Evolutionary conservation across 805 yeast genomes (phyloP).

Genomic region (Myxozyma geophila): DNA sequence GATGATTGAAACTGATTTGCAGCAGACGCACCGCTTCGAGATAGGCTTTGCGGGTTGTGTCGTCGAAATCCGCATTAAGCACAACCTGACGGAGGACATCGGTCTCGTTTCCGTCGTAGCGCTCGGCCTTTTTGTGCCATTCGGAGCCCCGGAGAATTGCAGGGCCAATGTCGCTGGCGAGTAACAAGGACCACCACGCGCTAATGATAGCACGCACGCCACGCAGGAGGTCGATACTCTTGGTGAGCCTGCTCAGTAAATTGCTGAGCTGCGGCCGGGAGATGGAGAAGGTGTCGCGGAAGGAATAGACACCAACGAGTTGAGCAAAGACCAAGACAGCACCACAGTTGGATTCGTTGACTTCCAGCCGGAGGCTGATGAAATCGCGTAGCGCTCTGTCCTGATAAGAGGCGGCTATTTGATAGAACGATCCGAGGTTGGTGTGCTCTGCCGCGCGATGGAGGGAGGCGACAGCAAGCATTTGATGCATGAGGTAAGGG

Average conservation of each 20-base stretch:
- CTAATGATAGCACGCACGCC: not conserved
- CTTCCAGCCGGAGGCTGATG: no score
- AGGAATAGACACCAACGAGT: not conserved
- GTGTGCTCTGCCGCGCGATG: not conserved
- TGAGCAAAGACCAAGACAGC: not conserved
- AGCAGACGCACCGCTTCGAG: not conserved
- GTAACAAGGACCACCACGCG: not conserved
- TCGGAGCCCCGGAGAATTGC: not conserved
- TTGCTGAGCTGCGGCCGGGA: not conserved
- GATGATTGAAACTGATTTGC: not conserved
- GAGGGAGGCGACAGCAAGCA: not conserved
- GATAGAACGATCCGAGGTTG: not conserved
- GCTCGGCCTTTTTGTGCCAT: not conserved
- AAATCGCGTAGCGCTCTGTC: not conserved
- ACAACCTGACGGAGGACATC: not conserved
- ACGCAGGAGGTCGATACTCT: not conserved
- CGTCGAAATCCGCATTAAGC: not conserved
- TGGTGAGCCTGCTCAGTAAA: not conserved
- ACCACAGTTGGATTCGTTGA: conserved; percentile 1
- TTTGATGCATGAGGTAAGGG: not conserved
- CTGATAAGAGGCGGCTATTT: not conserved
- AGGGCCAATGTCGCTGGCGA: not conserved
- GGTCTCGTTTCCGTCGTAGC: not conserved
- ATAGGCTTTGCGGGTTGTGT: not conserved
- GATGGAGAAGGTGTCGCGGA: not conserved